Evolutionary conservation across 371 early-diverging fungal genomes (phyloP), one percentile per base, ranked within the genome.

Genomic region (Circinella minor): DNA sequence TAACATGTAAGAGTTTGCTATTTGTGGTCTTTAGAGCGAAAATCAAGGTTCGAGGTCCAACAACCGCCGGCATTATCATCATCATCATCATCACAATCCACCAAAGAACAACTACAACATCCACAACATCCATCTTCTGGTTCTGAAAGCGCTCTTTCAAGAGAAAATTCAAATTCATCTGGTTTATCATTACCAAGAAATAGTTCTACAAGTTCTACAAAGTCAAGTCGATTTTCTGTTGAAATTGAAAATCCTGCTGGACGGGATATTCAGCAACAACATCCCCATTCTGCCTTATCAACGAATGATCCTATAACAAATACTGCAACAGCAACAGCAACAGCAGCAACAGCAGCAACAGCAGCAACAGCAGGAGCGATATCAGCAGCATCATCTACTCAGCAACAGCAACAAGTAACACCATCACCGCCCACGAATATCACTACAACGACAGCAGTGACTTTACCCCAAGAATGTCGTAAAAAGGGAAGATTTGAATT

Each of bases 401-500:
- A 6, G 6, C 43, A 43, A 43, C 43, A 6, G 11, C 43, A 6
- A 1, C 6, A 6, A 11, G 11, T 43, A 9, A 43, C 43, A 43
- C 43, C 43, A 9, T 43, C 43, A 9, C 43, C 43, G 43, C 43
- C 43, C 6, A 27, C 27, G 2, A 27, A 27, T 27, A 47, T 3
- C 9, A 15, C 15, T 57, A 34, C 57, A 18, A n/a, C n/a, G 27
- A 18, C 57, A 57, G 57, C 27, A 57, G 57, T 14, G 6, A 14
- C 51, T 51, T 51, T 51, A 51, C 57, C 57, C 57, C 57, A 7
- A 34, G 57, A 57, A n/a, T 83, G 78, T 18, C 65, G 83, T 51
- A 81, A 80, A 59, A 84, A 79, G 46, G 81, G 81, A 14, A 67
- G 83, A 18, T 83, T 83, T 70, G 83, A 83, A 62, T 55, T 83